A percentile compares a stretch with the other conserved stretches of the same genome.
Conservation (phyloP, 805 yeast species). For the Zygoascus ofunaensis region DNA sequence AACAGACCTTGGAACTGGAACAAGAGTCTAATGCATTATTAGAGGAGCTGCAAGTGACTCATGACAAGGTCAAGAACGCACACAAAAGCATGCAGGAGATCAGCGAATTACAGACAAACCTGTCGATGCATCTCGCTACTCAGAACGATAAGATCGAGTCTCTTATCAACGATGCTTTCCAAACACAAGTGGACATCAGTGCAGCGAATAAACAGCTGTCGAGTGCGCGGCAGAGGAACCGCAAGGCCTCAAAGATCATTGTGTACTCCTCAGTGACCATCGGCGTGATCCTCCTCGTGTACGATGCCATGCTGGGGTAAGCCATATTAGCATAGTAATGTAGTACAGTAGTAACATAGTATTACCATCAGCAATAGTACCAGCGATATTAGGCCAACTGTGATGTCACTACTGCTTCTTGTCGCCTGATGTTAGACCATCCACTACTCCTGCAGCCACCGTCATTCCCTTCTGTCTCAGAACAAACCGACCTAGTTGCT, state of each 20-base stretch:
- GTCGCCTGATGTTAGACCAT: no score
- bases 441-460: constrained; percentile 55
- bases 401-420: no score
- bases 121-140: constrained; percentile 58
- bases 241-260: constrained; percentile 49
- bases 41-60: constrained; percentile 28
- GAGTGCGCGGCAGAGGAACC: constrained; percentile 59
- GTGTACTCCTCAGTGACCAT: constrained; percentile 46
- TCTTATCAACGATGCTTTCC: constrained; percentile 57
- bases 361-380: no score
- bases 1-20: constrained; percentile 24
- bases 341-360: no score
- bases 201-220: constrained; percentile 64
- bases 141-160: constrained; percentile 64
- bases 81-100: constrained; percentile 46
- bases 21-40: constrained; percentile 30
- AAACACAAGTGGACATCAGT: constrained; percentile 52
- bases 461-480: constrained; percentile 61
- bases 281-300: constrained; percentile 46
- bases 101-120: constrained; percentile 62
- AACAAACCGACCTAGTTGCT: constrained; percentile 56
- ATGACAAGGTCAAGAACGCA: constrained; percentile 31
- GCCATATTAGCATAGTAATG: no score
- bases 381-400: no score
- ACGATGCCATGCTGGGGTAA: constrained; percentile 22